Percentiles rank a stretch among this genome's conserved stretches.
These are phyloP conservation scores for Stephanodiscus triporus DNA, from an alignment of 108 stramenopile species.

Conservation along the genomic window DNA sequence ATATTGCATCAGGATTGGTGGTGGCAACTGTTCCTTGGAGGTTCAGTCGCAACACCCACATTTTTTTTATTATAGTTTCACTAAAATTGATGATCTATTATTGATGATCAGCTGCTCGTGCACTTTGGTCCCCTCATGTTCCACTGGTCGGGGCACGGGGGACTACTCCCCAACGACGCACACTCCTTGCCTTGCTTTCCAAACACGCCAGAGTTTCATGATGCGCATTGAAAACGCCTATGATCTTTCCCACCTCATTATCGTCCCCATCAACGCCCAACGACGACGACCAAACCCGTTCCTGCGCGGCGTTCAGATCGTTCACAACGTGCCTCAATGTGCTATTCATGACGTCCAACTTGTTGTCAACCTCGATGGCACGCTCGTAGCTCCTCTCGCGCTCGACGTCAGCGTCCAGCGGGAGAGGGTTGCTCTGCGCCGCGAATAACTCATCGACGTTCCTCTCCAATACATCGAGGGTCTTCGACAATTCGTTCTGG, in stretches of 20 bases:
- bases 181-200: conserved; percentile 57
- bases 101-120: too few relatives aligned
- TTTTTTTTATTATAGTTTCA: too few relatives aligned
- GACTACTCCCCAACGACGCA: too few relatives aligned
- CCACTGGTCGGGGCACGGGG: too few relatives aligned
- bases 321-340: conserved; percentile 51
- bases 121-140: too few relatives aligned
- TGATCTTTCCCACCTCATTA: conserved; percentile 55
- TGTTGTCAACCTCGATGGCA: conserved; percentile 57
- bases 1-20: too few relatives aligned
- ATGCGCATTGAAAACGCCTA: conserved; percentile 72
- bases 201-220: conserved; percentile 70
- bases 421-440: conserved; percentile 56
- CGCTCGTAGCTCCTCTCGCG: conserved; percentile 72
- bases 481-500: conserved; percentile 64
- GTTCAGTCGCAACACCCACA: too few relatives aligned
- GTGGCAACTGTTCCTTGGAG: too few relatives aligned
- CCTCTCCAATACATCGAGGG: conserved; percentile 60
- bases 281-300: conserved; percentile 44
- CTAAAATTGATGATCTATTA: too few relatives aligned
- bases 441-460: conserved; percentile 78
- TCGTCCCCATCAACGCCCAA: conserved; percentile 8
- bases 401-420: conserved; percentile 74
- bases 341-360: conserved; percentile 50
- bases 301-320: conserved; percentile 60